phyloP scores from a whole-genome alignment of 129 eudicot species.

The Escallonia rubra region DNA sequence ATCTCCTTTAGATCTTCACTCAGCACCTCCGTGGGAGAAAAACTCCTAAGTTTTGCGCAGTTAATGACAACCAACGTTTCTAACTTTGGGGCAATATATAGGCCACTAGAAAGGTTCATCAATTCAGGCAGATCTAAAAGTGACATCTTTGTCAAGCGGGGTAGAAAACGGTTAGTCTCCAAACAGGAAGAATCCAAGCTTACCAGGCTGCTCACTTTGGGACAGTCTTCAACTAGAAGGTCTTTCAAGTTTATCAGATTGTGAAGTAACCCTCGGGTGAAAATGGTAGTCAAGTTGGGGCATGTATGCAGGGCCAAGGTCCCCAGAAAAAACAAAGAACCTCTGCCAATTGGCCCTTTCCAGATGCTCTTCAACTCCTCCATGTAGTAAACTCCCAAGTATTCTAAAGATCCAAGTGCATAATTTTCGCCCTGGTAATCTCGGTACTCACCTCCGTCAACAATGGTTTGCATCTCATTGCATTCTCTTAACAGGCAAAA shows the following conservation, averaged over 20 bases:
- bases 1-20: background rate
- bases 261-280: background rate
- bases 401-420: conserved; percentile 16
- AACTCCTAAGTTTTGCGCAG: conserved; percentile 1
- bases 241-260: conserved; percentile 15
- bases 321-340: conserved; percentile 14
- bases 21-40: background rate
- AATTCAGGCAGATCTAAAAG: conserved; percentile 19
- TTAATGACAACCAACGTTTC: background rate
- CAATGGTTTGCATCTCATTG: conserved; percentile 29
- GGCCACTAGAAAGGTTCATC: conserved; percentile 1
- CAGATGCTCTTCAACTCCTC: conserved; percentile 28
- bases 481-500: conserved; percentile 38
- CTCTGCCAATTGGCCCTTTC: conserved; percentile 19
- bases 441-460: conserved; percentile 18
- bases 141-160: conserved; percentile 9
- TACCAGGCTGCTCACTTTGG: conserved; percentile 2
- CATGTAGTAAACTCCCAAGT: conserved; percentile 28
- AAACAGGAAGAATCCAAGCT: background rate
- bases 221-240: conserved; percentile 27
- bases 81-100: background rate
- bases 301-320: conserved; percentile 28
- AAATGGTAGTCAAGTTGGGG: conserved; percentile 19
- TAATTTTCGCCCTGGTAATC: background rate
- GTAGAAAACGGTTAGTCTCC: background rate